Evolutionary conservation across 2,329 filamentous ascomycete genomes (phyloP).

Genomic region (Fusarium sororula): DNA sequence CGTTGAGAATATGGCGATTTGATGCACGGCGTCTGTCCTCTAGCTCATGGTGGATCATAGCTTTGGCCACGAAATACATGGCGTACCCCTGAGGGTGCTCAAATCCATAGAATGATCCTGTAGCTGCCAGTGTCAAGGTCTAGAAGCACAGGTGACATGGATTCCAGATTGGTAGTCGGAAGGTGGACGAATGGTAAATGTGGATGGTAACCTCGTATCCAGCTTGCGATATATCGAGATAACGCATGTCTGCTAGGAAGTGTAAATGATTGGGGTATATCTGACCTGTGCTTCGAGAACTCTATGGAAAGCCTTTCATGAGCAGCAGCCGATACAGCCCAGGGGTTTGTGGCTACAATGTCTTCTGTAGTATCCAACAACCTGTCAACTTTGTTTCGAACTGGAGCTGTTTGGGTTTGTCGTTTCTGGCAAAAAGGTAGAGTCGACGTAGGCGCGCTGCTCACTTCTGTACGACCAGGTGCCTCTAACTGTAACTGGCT

Average conservation of each 20-base stretch:
- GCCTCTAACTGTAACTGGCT: neutral
- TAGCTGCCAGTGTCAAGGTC: neutral
- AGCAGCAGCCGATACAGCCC: neutral
- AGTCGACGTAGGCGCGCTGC: neutral
- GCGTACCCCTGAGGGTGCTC: neutral
- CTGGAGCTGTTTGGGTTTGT: neutral
- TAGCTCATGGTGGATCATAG: neutral
- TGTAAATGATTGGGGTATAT: neutral
- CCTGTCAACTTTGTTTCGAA: neutral
- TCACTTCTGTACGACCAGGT: neutral
- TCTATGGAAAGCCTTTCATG: neutral
- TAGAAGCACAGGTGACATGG: neutral
- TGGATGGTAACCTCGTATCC: slow-evolving; percentile 15
- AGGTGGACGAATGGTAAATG: slow-evolving; percentile 24
- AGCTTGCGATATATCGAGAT: slow-evolving; percentile 18
- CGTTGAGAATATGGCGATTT: neutral
- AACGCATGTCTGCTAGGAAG: slow-evolving; percentile 18
- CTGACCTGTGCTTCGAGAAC: neutral
- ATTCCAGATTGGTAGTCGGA: neutral
- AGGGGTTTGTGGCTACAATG: neutral
- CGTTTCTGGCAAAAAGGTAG: neutral
- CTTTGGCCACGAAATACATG: neutral
- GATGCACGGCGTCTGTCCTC: neutral
- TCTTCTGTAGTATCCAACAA: neutral
- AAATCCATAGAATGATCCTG: neutral